Percentiles rank a stretch among this genome's conserved stretches.
Evolutionary conservation across 164 flowering plant genomes (phyloP).

Genomic region (Chloranthus sessilifolius): DNA sequence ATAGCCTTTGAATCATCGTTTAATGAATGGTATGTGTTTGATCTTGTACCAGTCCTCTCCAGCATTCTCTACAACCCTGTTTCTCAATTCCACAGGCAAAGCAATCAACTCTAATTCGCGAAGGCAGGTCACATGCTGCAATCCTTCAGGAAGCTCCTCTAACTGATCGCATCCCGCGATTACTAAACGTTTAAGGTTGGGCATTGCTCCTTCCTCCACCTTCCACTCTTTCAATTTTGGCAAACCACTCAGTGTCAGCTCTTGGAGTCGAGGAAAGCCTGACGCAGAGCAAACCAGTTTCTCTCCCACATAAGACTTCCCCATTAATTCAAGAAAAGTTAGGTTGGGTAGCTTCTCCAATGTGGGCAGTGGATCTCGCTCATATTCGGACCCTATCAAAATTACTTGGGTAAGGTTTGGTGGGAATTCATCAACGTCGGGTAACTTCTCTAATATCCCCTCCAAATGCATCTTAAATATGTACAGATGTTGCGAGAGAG

Average conservation of each 20-base stretch:
- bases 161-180: not conserved
- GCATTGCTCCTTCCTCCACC: conserved; percentile 25
- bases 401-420: conserved; percentile 11
- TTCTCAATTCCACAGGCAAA: conserved; percentile 11
- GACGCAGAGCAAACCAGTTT: conserved; percentile 15
- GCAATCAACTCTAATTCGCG: conserved; percentile 7
- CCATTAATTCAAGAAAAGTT: not conserved
- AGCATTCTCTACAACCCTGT: not conserved
- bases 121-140: conserved; percentile 14
- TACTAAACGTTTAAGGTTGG: conserved; percentile 6
- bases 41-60: conserved; percentile 15
- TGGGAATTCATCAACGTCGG: conserved; percentile 11
- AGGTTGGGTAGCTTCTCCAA: conserved; percentile 20
- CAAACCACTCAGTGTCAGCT: not conserved
- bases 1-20: no score
- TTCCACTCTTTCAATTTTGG: conserved; percentile 15
- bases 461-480: conserved; percentile 8
- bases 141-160: conserved; percentile 24
- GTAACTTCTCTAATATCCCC: conserved; percentile 12
- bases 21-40: conserved; percentile 6
- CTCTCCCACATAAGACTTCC: conserved; percentile 3
- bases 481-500: not conserved
- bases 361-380: conserved; percentile 15
- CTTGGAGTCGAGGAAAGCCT: conserved; percentile 25
- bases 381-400: not conserved